Evolutionary conservation across 1,284 basidiomycete genomes (phyloP), one percentile per base, ranked within the genome.

Genomic region (Naganishia albida): DNA sequence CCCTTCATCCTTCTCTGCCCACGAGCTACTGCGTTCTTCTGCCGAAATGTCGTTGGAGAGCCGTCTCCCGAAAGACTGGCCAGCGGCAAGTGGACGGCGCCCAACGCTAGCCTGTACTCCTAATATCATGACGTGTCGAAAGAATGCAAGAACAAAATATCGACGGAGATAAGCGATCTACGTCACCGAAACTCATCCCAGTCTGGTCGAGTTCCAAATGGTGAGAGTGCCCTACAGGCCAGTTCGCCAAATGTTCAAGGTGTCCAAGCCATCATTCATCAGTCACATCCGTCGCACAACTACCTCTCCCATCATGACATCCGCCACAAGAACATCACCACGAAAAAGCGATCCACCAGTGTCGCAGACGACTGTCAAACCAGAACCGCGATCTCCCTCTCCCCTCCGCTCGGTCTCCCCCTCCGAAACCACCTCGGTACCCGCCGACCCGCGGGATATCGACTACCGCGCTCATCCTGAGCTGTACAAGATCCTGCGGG

Each of bases 401-500:
- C 57, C 57, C 1, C 57, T 60, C 23, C 57, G 57, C 8, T 49
- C 57, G 10, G 46, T 60, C 6, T 60, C 57, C 10, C 57, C 57
- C 2, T 28, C 34, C 38, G 18, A 23, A 42, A 10, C 25, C n/a
- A 23, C 25, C 10, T 4, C 55, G 1, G 23, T 10, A 18, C 1
- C 63, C 20, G 26, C 42, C 18, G 50, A 65, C 43, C 64, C 57
- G 1, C 50, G 57, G 26, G 44, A 51, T 3, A 62, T 62, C 26
- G 57, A 65, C 23, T 65, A 65, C 50, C 40, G 38, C 3, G 38
- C 26, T 3, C 34, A 52, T 34, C 64, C 64, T 1, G 34, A 53
- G 6, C 12, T 48, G 34, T 65, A 65, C 51, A 49, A 49, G 43
- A 62, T 65, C 20, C 50, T 65, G 13, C 38, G 51, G 23, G 64